These are phyloP conservation scores for Nicotiana sylvestris DNA, from an alignment of 257 asterid genomes.

Conservation along the genomic window DNA sequence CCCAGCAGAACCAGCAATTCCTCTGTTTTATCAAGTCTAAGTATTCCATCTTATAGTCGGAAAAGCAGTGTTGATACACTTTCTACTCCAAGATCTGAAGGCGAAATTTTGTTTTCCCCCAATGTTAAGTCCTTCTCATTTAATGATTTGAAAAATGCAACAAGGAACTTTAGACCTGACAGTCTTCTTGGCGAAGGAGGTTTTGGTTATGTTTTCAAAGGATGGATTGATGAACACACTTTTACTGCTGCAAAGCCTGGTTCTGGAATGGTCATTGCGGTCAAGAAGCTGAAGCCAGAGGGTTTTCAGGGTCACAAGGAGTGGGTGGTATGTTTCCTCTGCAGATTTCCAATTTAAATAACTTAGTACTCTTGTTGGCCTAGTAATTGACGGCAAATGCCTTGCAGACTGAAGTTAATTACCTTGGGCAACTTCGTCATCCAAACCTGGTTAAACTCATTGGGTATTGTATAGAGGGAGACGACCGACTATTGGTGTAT, in stretches of 20 bases:
- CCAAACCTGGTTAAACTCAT: conserved; percentile 81
- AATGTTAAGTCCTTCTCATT: conserved; percentile 71
- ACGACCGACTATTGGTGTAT: conserved; percentile 77
- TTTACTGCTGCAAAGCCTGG: conserved; percentile 76
- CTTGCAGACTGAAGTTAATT: conserved; percentile 89
- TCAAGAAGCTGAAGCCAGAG: conserved; percentile 88
- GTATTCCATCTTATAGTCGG: conserved; percentile 46
- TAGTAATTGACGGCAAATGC: neutral
- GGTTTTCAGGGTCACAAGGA: conserved; percentile 97
- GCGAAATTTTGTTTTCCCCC: conserved; percentile 70
- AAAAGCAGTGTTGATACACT: conserved; percentile 56
- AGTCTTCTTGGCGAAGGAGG: conserved; percentile 98
- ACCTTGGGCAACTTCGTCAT: conserved; percentile 90
- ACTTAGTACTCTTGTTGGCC: neutral
- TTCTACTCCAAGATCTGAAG: conserved; percentile 86
- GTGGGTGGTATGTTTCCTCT: conserved; percentile 71
- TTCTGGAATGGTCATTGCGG: conserved; percentile 88
- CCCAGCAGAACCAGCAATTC: conserved; percentile 47
- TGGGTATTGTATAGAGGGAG: conserved; percentile 92
- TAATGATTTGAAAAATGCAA: conserved; percentile 76
- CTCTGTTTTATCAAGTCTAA: conserved; percentile 43
- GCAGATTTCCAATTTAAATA: neutral
- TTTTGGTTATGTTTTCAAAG: conserved; percentile 88
- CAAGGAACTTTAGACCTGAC: conserved; percentile 81
- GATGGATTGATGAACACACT: conserved; percentile 80